Conservation (phyloP, 768 basidiomycete species). For the Trametes gibbosa region DNA sequence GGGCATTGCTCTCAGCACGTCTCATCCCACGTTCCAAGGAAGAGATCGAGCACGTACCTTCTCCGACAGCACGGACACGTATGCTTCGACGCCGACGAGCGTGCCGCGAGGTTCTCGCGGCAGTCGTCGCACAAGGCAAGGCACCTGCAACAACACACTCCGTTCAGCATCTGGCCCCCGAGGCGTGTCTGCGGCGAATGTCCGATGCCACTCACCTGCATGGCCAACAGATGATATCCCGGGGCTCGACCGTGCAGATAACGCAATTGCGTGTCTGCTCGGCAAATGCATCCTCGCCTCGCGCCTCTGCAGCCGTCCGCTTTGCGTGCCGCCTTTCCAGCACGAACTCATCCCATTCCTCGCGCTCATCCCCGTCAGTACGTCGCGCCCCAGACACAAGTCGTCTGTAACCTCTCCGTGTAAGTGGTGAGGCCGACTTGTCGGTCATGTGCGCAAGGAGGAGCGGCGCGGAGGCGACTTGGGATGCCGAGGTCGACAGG, state of each 20-base stretch:
- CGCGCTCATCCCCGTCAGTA: conserved; percentile 16
- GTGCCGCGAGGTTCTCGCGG: conserved; percentile 55
- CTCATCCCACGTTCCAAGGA: background rate
- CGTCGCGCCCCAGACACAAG: conserved; percentile 31
- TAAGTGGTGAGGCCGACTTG: conserved; percentile 44
- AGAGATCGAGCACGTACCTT: conserved; percentile 31
- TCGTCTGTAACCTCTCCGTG: conserved; percentile 43
- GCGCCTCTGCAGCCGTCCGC: conserved; percentile 1
- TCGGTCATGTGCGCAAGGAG: conserved; percentile 55
- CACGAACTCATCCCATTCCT: conserved; percentile 30
- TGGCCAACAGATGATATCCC: conserved; percentile 84
- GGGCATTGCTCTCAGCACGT: background rate
- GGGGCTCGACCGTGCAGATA: conserved; percentile 63
- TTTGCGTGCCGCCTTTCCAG: conserved; percentile 28
- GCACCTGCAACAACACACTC: conserved; percentile 28
- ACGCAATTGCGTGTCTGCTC: conserved; percentile 50
- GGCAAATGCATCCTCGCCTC: conserved; percentile 18
- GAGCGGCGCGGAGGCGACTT: conserved; percentile 39
- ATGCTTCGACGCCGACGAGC: conserved; percentile 55
- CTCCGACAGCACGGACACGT: conserved; percentile 64
- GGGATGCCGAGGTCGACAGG: conserved; percentile 37
- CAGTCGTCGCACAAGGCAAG: conserved; percentile 66
- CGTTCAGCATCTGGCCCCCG: background rate
- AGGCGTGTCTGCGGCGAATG: background rate
- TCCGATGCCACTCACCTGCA: conserved; percentile 51